Conservation (phyloP, 345 rosid species). For the Diplotaxis tenuifolia region DNA sequence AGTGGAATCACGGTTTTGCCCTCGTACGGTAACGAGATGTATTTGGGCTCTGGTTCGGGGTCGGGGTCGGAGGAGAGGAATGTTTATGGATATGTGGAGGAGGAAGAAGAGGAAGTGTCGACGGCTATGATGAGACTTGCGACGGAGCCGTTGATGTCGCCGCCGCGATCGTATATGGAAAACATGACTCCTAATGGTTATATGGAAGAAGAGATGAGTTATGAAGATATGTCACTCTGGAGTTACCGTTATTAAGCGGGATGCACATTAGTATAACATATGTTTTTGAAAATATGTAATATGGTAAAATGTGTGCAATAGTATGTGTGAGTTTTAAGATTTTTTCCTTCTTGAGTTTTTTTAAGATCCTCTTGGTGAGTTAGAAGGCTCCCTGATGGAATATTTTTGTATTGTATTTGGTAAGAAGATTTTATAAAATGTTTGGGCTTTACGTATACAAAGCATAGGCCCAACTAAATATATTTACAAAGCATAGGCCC, state of each 20-base stretch:
- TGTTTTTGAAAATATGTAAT: background rate
- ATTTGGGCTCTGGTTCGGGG: slow-evolving; percentile 5
- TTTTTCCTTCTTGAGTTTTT: background rate
- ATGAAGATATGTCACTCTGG: slow-evolving; percentile 43
- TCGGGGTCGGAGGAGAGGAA: slow-evolving; percentile 26
- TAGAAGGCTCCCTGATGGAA: slow-evolving; percentile 17
- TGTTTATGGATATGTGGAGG: slow-evolving; percentile 8
- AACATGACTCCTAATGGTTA: slow-evolving; percentile 13
- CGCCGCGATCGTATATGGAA: slow-evolving; percentile 42
- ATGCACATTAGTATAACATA: background rate
- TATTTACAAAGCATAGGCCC: background rate
- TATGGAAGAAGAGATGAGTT: slow-evolving; percentile 26
- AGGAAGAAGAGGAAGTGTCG: slow-evolving; percentile 11
- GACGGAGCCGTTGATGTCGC: slow-evolving; percentile 62
- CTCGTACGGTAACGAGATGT: slow-evolving; percentile 12
- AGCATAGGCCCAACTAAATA: background rate
- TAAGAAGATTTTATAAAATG: background rate
- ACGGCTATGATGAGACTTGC: slow-evolving; percentile 43
- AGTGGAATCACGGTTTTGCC: slow-evolving; percentile 25
- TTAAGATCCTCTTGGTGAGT: background rate
- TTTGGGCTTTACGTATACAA: slow-evolving; percentile 9
- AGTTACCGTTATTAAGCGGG: slow-evolving; percentile 28
- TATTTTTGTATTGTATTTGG: background rate
- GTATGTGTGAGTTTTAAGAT: background rate
- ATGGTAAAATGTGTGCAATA: background rate